Evolutionary conservation across 2,329 filamentous ascomycete genomes (phyloP).

Genomic region (Aureobasidium sp.): DNA sequence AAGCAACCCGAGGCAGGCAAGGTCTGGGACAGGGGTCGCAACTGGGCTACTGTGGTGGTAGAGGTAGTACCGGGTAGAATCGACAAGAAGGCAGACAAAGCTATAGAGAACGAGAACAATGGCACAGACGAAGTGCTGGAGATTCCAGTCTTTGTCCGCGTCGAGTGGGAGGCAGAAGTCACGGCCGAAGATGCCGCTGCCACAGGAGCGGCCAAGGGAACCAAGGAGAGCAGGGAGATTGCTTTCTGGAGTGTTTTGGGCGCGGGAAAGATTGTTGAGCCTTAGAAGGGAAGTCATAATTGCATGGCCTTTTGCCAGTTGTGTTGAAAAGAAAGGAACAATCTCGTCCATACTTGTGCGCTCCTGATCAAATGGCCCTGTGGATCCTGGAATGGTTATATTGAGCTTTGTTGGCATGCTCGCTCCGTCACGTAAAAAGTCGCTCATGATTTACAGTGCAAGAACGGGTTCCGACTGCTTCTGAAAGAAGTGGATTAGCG

Average conservation of each 20-base stretch:
- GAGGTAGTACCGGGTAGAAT: conserved; percentile 65
- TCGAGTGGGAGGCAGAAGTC: conserved; percentile 77
- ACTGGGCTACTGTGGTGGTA: conserved; percentile 90
- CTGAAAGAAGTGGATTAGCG: conserved; percentile 5
- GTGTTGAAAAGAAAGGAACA: background rate
- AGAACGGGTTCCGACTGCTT: too few species aligned
- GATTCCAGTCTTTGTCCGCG: conserved; percentile 86
- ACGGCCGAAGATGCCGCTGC: conserved; percentile 47
- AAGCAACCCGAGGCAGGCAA: conserved; percentile 79
- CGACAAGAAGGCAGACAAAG: conserved; percentile 20
- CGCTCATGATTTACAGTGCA: too few species aligned
- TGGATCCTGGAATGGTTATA: too few species aligned
- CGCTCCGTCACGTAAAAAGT: too few species aligned
- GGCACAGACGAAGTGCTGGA: conserved; percentile 62
- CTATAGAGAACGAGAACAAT: conserved; percentile 27
- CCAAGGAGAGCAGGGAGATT: conserved; percentile 74
- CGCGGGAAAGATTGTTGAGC: conserved; percentile 63
- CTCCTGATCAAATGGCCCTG: too few species aligned
- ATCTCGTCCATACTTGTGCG: too few species aligned
- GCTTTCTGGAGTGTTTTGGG: conserved; percentile 95
- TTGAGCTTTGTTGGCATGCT: too few species aligned
- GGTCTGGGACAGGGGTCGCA: conserved; percentile 88
- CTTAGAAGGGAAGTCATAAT: background rate
- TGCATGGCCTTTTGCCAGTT: background rate
- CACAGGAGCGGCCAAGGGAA: conserved; percentile 45